phyloP scores from a whole-genome alignment of 2,329 filamentous ascomycete species.

The Blastomyces parvus region DNA sequence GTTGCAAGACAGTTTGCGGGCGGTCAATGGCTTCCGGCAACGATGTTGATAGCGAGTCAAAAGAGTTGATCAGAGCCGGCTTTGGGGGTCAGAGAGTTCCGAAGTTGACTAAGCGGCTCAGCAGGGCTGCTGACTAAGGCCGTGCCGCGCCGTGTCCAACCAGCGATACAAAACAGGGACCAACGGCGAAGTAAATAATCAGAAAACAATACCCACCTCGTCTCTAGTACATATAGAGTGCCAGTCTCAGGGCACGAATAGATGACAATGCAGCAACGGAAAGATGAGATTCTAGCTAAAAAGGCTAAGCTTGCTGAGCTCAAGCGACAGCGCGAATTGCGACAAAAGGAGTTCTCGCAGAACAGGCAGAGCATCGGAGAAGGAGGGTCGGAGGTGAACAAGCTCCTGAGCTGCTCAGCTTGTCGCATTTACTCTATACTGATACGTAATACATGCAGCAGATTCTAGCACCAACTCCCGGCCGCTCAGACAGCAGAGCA shows the following conservation, averaged over 20 bases:
- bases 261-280: conserved; percentile 54
- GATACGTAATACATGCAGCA: conserved; percentile 5
- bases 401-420: background rate
- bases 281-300: conserved; percentile 94
- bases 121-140: background rate
- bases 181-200: background rate
- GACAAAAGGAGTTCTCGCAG: conserved; percentile 64
- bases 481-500: conserved; percentile 55
- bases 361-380: conserved; percentile 60
- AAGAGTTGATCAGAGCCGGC: background rate
- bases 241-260: background rate
- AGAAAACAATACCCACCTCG: background rate
- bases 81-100: background rate
- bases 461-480: conserved; percentile 49
- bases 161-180: background rate
- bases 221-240: background rate
- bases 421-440: background rate
- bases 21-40: conserved; percentile 1
- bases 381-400: conserved; percentile 60
- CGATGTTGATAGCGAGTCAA: background rate
- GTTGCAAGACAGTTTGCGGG: background rate
- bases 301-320: conserved; percentile 94
- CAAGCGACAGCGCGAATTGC: conserved; percentile 79
- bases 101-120: background rate
- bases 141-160: background rate